Evolutionary conservation across 306 rosid species (phyloP).

Genomic region (Fragaria ananassa): DNA sequence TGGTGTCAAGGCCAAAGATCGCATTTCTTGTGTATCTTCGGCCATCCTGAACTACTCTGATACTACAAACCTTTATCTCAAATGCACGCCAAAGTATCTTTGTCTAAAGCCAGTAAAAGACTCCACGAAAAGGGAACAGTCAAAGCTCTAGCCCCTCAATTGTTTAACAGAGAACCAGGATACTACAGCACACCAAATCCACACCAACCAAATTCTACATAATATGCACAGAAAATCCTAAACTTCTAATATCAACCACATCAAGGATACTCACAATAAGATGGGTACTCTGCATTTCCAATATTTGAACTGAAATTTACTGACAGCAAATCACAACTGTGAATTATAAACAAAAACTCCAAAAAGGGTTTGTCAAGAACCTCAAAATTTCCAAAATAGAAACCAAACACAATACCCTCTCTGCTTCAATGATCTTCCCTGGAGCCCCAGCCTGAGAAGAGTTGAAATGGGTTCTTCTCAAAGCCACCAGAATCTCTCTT

Average conservation of each 20-base stretch:
- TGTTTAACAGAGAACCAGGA: slow-evolving; percentile 7
- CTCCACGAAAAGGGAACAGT: not conserved
- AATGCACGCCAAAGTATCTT: not conserved
- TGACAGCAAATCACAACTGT: slow-evolving; percentile 19
- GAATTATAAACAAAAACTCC: not conserved
- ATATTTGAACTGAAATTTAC: not conserved
- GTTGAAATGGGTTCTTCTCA: slow-evolving; percentile 8
- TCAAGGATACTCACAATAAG: not conserved
- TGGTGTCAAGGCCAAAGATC: slow-evolving; percentile 97
- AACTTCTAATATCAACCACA: slow-evolving; percentile 8
- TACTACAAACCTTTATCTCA: slow-evolving; percentile 22
- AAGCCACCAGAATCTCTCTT: not conserved
- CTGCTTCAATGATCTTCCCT: not conserved
- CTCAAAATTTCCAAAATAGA: slow-evolving; percentile 9
- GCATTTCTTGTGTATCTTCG: slow-evolving; percentile 47
- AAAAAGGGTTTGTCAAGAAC: not conserved
- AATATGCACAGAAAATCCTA: slow-evolving; percentile 17
- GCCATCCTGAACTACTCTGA: slow-evolving; percentile 46
- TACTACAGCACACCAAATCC: slow-evolving; percentile 4
- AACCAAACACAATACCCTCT: slow-evolving; percentile 8
- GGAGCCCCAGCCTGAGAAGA: not conserved
- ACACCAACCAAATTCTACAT: slow-evolving; percentile 3
- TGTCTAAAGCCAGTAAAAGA: slow-evolving; percentile 5
- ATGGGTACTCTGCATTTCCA: not conserved
- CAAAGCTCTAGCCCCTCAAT: not conserved